Evolutionary conservation across 768 basidiomycete species (phyloP).

Genomic region (Pulveroboletus sp.): DNA sequence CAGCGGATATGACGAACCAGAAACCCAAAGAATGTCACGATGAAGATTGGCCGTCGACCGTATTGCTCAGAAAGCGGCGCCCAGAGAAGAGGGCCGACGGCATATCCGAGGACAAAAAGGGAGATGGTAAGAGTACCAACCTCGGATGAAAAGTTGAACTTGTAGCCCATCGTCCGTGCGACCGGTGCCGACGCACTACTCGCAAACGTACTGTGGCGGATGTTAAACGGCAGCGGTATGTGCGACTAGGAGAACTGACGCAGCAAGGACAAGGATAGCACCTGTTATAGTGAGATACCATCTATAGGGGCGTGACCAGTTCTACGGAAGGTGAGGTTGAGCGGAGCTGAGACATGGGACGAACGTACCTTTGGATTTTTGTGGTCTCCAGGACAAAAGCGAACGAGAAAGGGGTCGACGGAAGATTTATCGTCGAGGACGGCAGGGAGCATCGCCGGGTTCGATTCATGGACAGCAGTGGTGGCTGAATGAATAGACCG

Average conservation of each 20-base stretch:
- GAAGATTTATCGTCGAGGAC: constrained; percentile 7
- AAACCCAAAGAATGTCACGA: constrained; percentile 52
- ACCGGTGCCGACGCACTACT: constrained; percentile 56
- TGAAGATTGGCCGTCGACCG: constrained; percentile 57
- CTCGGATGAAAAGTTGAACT: constrained; percentile 48
- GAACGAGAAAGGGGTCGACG: constrained; percentile 30
- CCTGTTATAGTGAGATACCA: constrained; percentile 51
- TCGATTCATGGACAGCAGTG: constrained; percentile 12
- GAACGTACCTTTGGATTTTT: constrained; percentile 43
- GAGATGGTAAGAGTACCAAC: constrained; percentile 53
- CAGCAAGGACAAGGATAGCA: constrained; percentile 50
- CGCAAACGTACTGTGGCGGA: constrained; percentile 48
- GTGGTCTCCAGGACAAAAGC: constrained; percentile 35
- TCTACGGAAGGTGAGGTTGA: constrained; percentile 31
- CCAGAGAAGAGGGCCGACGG: constrained; percentile 58
- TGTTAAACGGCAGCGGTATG: not conserved
- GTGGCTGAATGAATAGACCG: constrained; percentile 10
- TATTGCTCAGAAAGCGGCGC: constrained; percentile 50
- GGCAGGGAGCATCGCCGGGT: too few species aligned
- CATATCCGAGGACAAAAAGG: constrained; percentile 66
- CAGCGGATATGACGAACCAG: constrained; percentile 31
- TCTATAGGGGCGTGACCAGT: constrained; percentile 41
- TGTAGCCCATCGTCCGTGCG: constrained; percentile 37
- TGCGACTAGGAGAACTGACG: constrained; percentile 32
- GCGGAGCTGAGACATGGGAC: not conserved